These are phyloP conservation scores for Hymenoscyphus infarciens DNA, from an alignment of 2,329 filamentous ascomycete genomes.

Conservation along the genomic window DNA sequence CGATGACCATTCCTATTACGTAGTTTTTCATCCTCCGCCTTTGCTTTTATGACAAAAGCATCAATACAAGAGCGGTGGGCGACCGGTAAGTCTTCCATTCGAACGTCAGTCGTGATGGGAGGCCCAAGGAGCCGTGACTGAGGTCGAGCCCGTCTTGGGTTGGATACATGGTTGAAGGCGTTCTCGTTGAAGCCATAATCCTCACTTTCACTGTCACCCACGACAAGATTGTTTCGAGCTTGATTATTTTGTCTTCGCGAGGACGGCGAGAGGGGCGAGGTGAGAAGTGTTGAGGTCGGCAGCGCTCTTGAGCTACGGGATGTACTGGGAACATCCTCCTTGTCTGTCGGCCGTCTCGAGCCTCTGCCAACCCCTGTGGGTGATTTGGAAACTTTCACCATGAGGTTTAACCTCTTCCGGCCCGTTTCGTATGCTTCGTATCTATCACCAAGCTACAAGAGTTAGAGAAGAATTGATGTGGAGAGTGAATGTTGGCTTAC, in stretches of 20 bases:
- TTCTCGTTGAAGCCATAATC: slow-evolving; percentile 34
- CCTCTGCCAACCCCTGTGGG: slow-evolving; percentile 14
- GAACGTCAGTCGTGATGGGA: slow-evolving; percentile 56
- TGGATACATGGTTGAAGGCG: slow-evolving; percentile 24
- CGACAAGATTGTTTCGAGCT: background rate
- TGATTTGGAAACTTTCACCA: slow-evolving; percentile 29
- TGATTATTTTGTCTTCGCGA: slow-evolving; percentile 36
- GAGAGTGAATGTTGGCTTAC: slow-evolving; percentile 43
- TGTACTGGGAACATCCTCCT: background rate
- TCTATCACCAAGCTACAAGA: slow-evolving; percentile 32
- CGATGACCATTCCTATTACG: slow-evolving; percentile 55
- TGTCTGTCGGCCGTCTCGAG: slow-evolving; percentile 36
- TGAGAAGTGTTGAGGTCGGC: slow-evolving; percentile 62
- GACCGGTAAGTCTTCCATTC: slow-evolving; percentile 51
- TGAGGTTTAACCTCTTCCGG: slow-evolving; percentile 30
- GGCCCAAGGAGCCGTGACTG: slow-evolving; percentile 44
- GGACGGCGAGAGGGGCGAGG: slow-evolving; percentile 55
- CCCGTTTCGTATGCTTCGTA: slow-evolving; percentile 29
- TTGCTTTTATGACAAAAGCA: slow-evolving; percentile 62
- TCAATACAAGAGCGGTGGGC: slow-evolving; percentile 62
- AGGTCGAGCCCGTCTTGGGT: background rate
- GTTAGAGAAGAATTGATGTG: slow-evolving; percentile 29
- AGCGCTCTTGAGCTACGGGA: slow-evolving; percentile 7
- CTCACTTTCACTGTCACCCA: background rate
- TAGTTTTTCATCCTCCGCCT: slow-evolving; percentile 55